Conservation (phyloP, 2,329 filamentous ascomycete genomes). For the Fusarium papillatum region DNA sequence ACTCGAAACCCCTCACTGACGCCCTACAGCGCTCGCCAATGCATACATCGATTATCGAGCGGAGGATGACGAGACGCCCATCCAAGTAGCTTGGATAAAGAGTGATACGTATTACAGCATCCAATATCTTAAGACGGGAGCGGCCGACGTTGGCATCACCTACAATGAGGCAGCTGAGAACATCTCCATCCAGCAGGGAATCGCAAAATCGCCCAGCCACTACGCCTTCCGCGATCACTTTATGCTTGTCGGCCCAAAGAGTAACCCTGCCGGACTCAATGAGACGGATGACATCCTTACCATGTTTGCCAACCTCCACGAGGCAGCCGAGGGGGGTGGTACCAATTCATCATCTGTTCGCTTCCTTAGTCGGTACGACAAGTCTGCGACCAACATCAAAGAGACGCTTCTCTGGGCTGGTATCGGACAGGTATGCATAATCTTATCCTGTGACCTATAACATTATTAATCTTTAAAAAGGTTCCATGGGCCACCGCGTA, state of each 20-base stretch:
- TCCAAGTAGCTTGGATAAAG: constrained; percentile 59
- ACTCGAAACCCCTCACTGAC: not conserved
- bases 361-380: constrained; percentile 61
- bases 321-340: constrained; percentile 48
- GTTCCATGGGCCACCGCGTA: constrained; percentile 58
- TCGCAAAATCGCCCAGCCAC: constrained; percentile 46
- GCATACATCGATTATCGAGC: constrained; percentile 43
- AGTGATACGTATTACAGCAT: constrained; percentile 61
- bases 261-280: constrained; percentile 49
- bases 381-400: constrained; percentile 64
- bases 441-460: accelerated
- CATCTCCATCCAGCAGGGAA: constrained; percentile 56
- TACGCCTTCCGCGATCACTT: constrained; percentile 63
- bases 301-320: constrained; percentile 52
- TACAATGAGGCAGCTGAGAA: constrained; percentile 58
- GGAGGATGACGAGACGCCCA: constrained; percentile 41
- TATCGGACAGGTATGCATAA: constrained; percentile 54
- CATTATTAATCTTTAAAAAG: not conserved
- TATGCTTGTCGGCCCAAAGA: constrained; percentile 54
- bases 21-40: constrained; percentile 40
- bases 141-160: constrained; percentile 60
- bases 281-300: constrained; percentile 45
- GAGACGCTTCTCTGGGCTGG: constrained; percentile 59
- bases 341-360: constrained; percentile 51
- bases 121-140: constrained; percentile 54